Conservation (phyloP, 78 protist species). For the Chrysochromulina parva region DNA sequence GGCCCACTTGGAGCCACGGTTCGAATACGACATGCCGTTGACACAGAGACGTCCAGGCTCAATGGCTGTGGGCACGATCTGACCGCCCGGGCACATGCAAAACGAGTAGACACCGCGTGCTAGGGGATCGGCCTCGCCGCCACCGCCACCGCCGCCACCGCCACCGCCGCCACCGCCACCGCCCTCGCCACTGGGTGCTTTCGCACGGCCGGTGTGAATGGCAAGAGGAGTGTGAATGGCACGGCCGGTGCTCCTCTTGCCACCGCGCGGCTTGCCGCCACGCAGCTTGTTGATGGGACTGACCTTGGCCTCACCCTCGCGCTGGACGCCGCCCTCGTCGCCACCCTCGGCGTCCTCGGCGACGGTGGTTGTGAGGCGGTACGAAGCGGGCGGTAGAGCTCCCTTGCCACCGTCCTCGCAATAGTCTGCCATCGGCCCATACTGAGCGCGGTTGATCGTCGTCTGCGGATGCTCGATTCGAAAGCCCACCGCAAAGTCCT, state of each 20-base stretch:
- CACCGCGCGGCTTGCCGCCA: too few relatives aligned
- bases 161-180: too few relatives aligned
- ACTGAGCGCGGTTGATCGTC: conserved; percentile 7
- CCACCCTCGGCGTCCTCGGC: background rate
- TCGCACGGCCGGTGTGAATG: too few relatives aligned
- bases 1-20: conserved; percentile 22
- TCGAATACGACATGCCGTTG: conserved; percentile 28
- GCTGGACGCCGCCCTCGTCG: background rate
- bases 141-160: background rate
- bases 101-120: conserved; percentile 22
- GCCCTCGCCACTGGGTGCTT: too few relatives aligned
- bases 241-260: too few relatives aligned
- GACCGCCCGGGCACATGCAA: conserved; percentile 48
- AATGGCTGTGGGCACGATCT: background rate
- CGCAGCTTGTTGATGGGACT: too few relatives aligned
- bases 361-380: background rate
- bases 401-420: background rate
- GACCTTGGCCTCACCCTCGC: background rate
- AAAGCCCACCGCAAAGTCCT: conserved; percentile 34
- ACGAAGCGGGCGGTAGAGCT: background rate
- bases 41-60: background rate
- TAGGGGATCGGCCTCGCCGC: background rate
- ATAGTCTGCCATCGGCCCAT: background rate
- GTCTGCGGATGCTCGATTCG: conserved; percentile 45
- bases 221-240: too few relatives aligned